Conservation (phyloP, 208 protist species). For the Endotrypanum monterogeii region DNA sequence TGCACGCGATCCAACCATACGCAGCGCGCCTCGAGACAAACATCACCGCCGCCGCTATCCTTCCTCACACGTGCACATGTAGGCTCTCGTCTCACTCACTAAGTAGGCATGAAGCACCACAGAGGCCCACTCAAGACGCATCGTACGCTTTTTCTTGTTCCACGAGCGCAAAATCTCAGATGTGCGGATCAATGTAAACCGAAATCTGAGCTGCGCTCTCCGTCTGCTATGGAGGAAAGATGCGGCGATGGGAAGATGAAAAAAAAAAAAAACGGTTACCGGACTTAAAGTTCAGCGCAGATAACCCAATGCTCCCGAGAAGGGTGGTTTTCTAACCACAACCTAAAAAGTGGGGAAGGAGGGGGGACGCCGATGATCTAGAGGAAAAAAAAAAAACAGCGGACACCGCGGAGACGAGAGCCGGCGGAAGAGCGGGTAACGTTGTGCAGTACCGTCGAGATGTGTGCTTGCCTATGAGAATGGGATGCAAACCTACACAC, state of each 20-base stretch:
- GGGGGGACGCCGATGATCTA: neutral
- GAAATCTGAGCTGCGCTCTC: neutral
- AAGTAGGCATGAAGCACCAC: no score
- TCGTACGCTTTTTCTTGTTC: neutral
- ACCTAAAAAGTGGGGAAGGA: neutral
- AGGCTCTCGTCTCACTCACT: neutral
- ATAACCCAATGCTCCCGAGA: neutral
- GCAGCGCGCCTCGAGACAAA: neutral
- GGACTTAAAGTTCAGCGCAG: neutral
- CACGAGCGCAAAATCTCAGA: neutral
- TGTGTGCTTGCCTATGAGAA: no score
- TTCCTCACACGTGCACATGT: neutral
- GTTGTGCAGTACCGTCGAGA: no score
- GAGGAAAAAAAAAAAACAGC: no score
- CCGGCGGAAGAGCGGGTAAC: no score
- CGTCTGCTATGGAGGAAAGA: neutral
- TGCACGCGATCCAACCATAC: neutral
- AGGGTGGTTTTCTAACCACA: neutral
- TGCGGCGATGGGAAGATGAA: neutral
- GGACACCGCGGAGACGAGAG: no score
- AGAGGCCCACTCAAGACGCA: no score
- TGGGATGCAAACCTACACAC: no score
- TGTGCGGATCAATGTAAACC: neutral
- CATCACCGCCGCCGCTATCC: neutral
- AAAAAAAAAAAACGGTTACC: neutral